phyloP scores from a whole-genome alignment of 1,139 yeast genomes.

The Tardiomyces digboiensis region DNA sequence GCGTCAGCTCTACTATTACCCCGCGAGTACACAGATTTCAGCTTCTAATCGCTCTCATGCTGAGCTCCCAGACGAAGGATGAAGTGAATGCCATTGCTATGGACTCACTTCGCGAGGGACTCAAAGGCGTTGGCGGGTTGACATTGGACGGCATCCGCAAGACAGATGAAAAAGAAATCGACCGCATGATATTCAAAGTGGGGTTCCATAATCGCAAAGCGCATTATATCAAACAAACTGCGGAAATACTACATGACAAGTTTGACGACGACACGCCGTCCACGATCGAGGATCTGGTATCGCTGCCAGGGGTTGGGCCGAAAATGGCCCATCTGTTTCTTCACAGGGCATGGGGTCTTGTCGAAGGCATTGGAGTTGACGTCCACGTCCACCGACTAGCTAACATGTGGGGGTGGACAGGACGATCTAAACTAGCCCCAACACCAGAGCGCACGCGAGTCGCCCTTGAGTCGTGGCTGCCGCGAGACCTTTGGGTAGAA shows the following conservation, averaged over 20 bases:
- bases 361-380: constrained; percentile 85
- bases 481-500: constrained; percentile 65
- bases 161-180: constrained; percentile 49
- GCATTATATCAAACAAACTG: constrained; percentile 52
- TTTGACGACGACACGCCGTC: constrained; percentile 54
- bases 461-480: constrained; percentile 67
- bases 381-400: constrained; percentile 83
- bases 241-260: constrained; percentile 40
- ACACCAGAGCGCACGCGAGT: constrained; percentile 72
- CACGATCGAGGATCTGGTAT: constrained; percentile 53
- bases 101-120: constrained; percentile 40
- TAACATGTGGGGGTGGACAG: constrained; percentile 69
- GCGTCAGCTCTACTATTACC: constrained; percentile 14
- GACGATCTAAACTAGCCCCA: constrained; percentile 14
- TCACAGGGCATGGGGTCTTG: constrained; percentile 72
- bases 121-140: constrained; percentile 21
- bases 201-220: constrained; percentile 87
- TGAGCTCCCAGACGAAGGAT: constrained; percentile 90
- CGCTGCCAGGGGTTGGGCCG: constrained; percentile 91
- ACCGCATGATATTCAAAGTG: constrained; percentile 59
- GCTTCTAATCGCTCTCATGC: constrained; percentile 68
- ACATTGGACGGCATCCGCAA: constrained; percentile 32
- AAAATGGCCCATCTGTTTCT: constrained; percentile 83
- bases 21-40: constrained; percentile 54
- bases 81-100: constrained; percentile 74